phyloP scores from a whole-genome alignment of 345 rosid genomes.

The Euphorbia lathyris region DNA sequence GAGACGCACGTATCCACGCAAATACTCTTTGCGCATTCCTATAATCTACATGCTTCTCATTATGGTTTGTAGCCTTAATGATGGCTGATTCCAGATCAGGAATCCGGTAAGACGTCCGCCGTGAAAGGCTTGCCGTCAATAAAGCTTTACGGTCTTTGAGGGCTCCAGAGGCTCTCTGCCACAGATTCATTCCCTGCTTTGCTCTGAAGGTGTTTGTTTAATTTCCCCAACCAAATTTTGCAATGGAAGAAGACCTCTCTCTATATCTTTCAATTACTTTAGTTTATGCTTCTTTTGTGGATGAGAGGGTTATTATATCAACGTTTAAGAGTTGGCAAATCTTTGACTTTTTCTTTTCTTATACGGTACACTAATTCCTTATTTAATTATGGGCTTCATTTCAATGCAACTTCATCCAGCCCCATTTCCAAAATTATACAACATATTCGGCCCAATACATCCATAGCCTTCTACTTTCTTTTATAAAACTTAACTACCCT shows the following conservation, averaged over 20 bases:
- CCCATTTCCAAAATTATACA: too few relatives aligned
- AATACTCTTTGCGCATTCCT: slow-evolving; percentile 57
- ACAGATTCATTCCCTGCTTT: slow-evolving; percentile 40
- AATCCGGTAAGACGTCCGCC: slow-evolving; percentile 32
- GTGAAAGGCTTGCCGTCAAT: slow-evolving; percentile 35
- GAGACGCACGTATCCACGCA: slow-evolving; percentile 64
- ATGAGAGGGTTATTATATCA: neutral
- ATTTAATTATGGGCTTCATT: too few relatives aligned
- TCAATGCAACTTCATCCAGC: too few relatives aligned
- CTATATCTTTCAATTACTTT: too few relatives aligned
- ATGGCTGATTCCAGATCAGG: slow-evolving; percentile 61
- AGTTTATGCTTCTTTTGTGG: too few relatives aligned
- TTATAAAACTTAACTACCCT: too few relatives aligned
- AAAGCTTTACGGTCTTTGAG: slow-evolving; percentile 76
- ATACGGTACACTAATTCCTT: too few relatives aligned
- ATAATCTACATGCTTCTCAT: slow-evolving; percentile 55
- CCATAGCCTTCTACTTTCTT: too few relatives aligned
- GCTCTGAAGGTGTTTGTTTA: too few relatives aligned
- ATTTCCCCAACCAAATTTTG: too few relatives aligned
- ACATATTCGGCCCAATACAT: too few relatives aligned
- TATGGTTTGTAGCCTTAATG: slow-evolving; percentile 82
- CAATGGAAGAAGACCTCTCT: too few relatives aligned
- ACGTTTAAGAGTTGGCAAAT: neutral
- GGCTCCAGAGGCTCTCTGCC: slow-evolving; percentile 69
- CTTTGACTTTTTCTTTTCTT: neutral